A percentile compares a stretch with the other conserved stretches of the same genome.
Evolutionary conservation across 129 eudicot species (phyloP).

Genomic region (Saposhnikovia divaricata): DNA sequence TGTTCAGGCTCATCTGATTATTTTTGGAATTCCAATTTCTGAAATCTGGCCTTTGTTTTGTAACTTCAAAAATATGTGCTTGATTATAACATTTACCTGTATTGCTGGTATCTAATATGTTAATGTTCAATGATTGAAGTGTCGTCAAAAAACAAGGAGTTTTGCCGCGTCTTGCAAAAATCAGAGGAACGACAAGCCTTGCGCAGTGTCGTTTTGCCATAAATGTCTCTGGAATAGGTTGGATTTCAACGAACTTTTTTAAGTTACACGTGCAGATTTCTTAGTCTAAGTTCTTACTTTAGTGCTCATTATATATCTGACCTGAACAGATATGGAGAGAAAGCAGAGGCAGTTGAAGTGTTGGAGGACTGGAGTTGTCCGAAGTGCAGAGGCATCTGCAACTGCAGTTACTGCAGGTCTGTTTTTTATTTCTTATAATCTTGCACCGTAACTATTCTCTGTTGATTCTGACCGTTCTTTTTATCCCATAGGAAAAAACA

Average conservation of each 20-base stretch:
- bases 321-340: slow-evolving; percentile 73
- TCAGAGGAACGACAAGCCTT: slow-evolving; percentile 48
- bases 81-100: not conserved
- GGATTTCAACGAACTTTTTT: not conserved
- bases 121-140: slow-evolving; percentile 32
- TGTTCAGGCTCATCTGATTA: not conserved
- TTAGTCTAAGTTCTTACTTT: not conserved
- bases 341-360: slow-evolving; percentile 60
- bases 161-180: slow-evolving; percentile 62
- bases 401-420: slow-evolving; percentile 84
- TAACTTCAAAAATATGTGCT: not conserved
- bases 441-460: not conserved
- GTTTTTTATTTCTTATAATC: slow-evolving; percentile 1
- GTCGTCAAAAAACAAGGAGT: slow-evolving; percentile 81
- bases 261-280: not conserved
- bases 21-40: not conserved
- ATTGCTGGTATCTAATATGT: not conserved
- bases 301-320: not conserved
- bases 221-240: slow-evolving; percentile 87
- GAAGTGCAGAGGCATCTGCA: slow-evolving; percentile 76
- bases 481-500: slow-evolving; percentile 54
- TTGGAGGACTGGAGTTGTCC: slow-evolving; percentile 78
- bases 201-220: slow-evolving; percentile 53
- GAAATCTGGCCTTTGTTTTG: too few species aligned
- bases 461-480: not conserved